A percentile compares a stretch with the other conserved stretches of the same genome.
Evolutionary conservation across 345 rosid genomes (phyloP).

Genomic region (Arabis hirsuta): DNA sequence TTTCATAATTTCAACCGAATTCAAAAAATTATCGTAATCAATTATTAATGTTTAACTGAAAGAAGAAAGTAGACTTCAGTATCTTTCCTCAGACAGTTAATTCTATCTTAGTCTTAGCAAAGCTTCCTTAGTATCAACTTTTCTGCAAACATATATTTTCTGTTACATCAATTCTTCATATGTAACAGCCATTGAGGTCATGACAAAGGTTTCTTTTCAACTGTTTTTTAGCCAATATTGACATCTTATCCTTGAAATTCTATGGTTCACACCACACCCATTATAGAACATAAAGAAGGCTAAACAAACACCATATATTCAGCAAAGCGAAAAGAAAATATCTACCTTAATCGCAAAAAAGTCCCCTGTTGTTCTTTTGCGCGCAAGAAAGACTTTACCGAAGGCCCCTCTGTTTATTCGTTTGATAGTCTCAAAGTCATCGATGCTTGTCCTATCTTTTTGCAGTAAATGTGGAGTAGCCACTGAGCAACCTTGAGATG

Average conservation of each 20-base stretch:
- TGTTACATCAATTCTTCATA: background rate
- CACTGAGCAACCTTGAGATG: constrained; percentile 54
- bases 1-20: too few species aligned
- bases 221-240: background rate
- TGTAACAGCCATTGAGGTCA: constrained; percentile 12
- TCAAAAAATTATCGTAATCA: too few species aligned
- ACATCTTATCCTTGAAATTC: constrained; percentile 9
- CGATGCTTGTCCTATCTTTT: constrained; percentile 74
- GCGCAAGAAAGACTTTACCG: constrained; percentile 89
- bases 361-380: constrained; percentile 82
- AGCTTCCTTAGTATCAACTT: constrained; percentile 3
- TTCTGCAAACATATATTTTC: constrained; percentile 17
- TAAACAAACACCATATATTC: constrained; percentile 19
- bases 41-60: background rate
- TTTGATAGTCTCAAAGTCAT: constrained; percentile 85
- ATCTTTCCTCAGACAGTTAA: background rate
- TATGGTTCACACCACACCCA: constrained; percentile 5
- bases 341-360: constrained; percentile 86
- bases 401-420: constrained; percentile 87
- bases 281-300: constrained; percentile 15
- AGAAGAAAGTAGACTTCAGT: constrained; percentile 9
- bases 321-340: constrained; percentile 28
- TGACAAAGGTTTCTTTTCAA: background rate
- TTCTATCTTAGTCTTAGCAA: constrained; percentile 6
- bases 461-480: constrained; percentile 57